A percentile compares a stretch with the other conserved stretches of the same genome.
These are phyloP conservation scores for Boletellus deceptivus DNA, from an alignment of 1,284 basidiomycete genomes.

Conservation along the genomic window DNA sequence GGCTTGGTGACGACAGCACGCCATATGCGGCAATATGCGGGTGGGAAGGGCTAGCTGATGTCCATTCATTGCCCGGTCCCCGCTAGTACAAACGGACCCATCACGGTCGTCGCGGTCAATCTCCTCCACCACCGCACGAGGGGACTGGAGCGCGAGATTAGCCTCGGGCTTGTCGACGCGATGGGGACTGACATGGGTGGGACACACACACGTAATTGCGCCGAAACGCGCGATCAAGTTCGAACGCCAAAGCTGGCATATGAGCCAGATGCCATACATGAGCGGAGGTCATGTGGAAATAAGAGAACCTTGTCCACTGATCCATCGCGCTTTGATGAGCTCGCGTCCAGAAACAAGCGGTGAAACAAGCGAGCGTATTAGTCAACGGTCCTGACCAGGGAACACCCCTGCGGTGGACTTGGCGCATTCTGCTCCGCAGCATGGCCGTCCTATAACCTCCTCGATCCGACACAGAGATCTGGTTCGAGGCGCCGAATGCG, in stretches of 20 bases:
- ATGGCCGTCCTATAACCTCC: constrained; percentile 55
- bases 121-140: constrained; percentile 38
- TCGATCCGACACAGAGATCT: constrained; percentile 52
- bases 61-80: constrained; percentile 11
- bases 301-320: constrained; percentile 13
- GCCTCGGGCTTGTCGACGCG: constrained; percentile 3
- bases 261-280: constrained; percentile 2
- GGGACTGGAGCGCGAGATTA: constrained; percentile 10
- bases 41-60: neutral
- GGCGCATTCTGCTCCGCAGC: constrained; percentile 59
- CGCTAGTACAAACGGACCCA: constrained; percentile 13
- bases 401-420: constrained; percentile 16
- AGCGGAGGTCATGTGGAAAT: constrained; percentile 25
- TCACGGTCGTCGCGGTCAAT: constrained; percentile 32
- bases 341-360: constrained; percentile 12
- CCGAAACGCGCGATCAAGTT: constrained; percentile 25
- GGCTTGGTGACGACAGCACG: constrained; percentile 7
- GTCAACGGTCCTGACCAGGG: constrained; percentile 9
- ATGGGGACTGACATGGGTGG: constrained; percentile 14
- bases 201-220: constrained; percentile 29
- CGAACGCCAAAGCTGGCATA: constrained; percentile 12
- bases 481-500: constrained; percentile 59
- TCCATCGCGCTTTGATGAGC: constrained; percentile 7
- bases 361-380: constrained; percentile 9
- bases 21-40: constrained; percentile 8